Evolutionary conservation across 2,329 filamentous ascomycete genomes (phyloP).

Genomic region (Fusarium fujikuroi): DNA sequence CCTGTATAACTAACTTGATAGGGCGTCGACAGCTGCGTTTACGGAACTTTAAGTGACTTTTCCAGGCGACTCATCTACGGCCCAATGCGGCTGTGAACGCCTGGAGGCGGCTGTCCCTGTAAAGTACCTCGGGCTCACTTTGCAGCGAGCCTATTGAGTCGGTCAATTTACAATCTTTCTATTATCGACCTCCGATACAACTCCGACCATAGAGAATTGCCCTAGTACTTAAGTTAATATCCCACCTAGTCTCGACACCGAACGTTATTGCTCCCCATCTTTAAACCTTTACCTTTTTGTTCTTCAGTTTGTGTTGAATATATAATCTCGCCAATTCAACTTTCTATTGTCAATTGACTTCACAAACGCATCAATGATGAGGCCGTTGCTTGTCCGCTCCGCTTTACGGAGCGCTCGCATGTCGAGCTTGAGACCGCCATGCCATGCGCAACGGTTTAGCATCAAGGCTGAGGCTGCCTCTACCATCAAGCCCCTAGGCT

Average conservation of each 20-base stretch:
- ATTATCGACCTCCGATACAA: slow-evolving; percentile 40
- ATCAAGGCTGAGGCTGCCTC: slow-evolving; percentile 63
- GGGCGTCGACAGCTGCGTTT: slow-evolving; percentile 16
- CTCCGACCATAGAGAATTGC: slow-evolving; percentile 38
- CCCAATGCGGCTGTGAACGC: slow-evolving; percentile 39
- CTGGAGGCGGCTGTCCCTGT: slow-evolving; percentile 41
- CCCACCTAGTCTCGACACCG: slow-evolving; percentile 10
- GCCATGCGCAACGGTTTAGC: slow-evolving; percentile 58
- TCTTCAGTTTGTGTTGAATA: not conserved
- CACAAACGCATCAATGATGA: slow-evolving; percentile 42
- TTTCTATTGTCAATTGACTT: slow-evolving; percentile 10
- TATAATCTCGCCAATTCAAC: not conserved
- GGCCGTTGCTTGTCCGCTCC: slow-evolving; percentile 47
- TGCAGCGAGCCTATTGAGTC: slow-evolving; percentile 29
- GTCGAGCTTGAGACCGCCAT: slow-evolving; percentile 50
- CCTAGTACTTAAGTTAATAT: slow-evolving; percentile 34
- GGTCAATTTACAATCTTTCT: slow-evolving; percentile 38
- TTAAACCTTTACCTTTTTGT: not conserved
- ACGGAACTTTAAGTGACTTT: slow-evolving; percentile 35
- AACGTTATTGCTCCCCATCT: not conserved
- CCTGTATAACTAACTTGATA: slow-evolving; percentile 20
- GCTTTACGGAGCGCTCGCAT: slow-evolving; percentile 53
- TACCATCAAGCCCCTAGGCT: slow-evolving; percentile 66
- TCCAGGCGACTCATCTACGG: slow-evolving; percentile 29
- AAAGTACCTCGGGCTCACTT: slow-evolving; percentile 39